phyloP scores from a whole-genome alignment of 495 filamentous ascomycete species.

The Parmelia sp. region DNA sequence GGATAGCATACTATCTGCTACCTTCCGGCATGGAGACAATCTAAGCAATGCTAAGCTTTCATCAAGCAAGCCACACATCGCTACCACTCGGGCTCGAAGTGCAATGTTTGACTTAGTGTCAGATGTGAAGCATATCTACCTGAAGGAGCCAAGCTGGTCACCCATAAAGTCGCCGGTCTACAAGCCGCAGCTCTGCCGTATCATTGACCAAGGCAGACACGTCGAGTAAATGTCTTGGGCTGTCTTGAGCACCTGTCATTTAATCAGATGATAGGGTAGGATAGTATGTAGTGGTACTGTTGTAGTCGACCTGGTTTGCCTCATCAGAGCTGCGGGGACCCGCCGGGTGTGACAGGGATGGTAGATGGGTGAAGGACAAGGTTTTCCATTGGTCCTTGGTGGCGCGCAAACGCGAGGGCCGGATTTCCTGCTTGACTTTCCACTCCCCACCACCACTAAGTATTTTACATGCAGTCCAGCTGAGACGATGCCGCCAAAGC shows the following conservation, averaged over 20 bases:
- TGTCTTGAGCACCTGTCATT: neutral
- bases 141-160: too few species aligned
- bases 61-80: neutral
- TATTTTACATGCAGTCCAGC: neutral
- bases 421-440: neutral
- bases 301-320: too few species aligned
- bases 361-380: neutral
- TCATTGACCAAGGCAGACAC: neutral
- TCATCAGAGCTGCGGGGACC: too few species aligned
- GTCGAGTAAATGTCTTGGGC: neutral
- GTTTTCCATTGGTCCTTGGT: conserved; percentile 3
- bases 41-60: neutral
- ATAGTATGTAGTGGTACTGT: too few species aligned
- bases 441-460: neutral
- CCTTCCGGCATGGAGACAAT: neutral
- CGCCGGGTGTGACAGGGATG: neutral
- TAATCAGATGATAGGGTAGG: neutral
- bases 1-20: neutral
- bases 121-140: too few species aligned
- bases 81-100: too few species aligned
- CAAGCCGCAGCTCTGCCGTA: neutral
- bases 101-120: too few species aligned
- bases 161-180: neutral
- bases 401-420: conserved; percentile 13
- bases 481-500: neutral